Evolutionary conservation across 306 rosid species (phyloP).

Genomic region (Vigna trinervia): DNA sequence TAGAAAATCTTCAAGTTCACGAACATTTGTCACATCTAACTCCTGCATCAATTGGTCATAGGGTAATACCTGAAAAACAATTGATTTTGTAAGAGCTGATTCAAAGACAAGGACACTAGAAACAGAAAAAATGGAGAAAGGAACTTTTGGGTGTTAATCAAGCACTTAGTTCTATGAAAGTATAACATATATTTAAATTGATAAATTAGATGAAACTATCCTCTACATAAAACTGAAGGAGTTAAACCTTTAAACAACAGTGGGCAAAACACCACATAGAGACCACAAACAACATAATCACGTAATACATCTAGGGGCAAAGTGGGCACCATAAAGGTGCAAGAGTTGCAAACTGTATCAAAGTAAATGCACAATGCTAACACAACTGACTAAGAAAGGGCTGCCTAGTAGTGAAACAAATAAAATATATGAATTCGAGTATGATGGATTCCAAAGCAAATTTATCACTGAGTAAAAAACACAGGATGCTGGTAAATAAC

Average conservation of each 20-base stretch:
- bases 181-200: background rate
- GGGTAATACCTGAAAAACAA: constrained; percentile 67
- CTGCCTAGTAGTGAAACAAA: background rate
- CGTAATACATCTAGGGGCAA: background rate
- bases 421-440: background rate
- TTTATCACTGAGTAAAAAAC: background rate
- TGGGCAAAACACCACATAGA: background rate
- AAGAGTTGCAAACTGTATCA: constrained; percentile 1
- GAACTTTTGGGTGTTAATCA: background rate
- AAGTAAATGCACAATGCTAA: background rate
- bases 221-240: background rate
- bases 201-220: background rate
- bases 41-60: constrained; percentile 95
- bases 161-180: background rate
- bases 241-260: background rate
- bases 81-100: constrained; percentile 8
- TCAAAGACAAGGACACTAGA: constrained; percentile 10
- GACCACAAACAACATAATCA: background rate
- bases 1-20: constrained; percentile 97
- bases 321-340: background rate
- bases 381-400: background rate
- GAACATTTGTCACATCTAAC: constrained; percentile 83
- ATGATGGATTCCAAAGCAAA: background rate
- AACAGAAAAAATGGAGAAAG: constrained; percentile 14
- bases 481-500: background rate